These are phyloP conservation scores for Pyrrhoderma noxium DNA, from an alignment of 1,284 basidiomycete species.

Conservation along the genomic window DNA sequence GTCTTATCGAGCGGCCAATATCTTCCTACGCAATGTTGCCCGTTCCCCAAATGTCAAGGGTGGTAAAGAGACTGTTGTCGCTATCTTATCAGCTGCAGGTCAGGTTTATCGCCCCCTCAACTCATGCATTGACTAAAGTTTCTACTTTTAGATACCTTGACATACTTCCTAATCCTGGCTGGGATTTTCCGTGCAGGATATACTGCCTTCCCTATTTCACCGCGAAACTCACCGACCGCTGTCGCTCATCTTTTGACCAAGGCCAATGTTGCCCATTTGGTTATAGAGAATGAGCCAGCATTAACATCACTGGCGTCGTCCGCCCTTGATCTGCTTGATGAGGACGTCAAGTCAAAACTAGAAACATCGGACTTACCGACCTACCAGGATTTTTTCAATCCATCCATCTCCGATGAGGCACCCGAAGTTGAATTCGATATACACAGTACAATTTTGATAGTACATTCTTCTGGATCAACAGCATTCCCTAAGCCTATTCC, in stretches of 20 bases:
- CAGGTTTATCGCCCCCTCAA: constrained; percentile 1
- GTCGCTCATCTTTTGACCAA: constrained; percentile 26
- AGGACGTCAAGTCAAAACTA: not conserved
- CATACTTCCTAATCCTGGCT: constrained; percentile 24
- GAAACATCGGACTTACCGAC: not conserved
- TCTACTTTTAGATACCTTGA: constrained; percentile 26
- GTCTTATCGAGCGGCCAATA: constrained; percentile 21
- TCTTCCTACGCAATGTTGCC: not conserved
- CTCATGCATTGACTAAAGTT: constrained; percentile 1
- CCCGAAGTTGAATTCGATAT: not conserved
- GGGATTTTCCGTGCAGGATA: constrained; percentile 29
- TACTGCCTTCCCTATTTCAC: constrained; percentile 27
- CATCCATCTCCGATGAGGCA: not conserved
- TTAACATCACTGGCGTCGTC: not conserved
- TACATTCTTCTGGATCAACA: constrained; percentile 33
- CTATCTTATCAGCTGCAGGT: constrained; percentile 23
- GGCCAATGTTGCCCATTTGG: constrained; percentile 1
- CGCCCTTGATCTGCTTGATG: constrained; percentile 4
- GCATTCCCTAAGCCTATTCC: constrained; percentile 27
- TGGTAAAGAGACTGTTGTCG: constrained; percentile 17
- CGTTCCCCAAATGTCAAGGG: not conserved
- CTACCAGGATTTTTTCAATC: constrained; percentile 5
- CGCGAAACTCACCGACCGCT: constrained; percentile 28
- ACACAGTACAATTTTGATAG: constrained; percentile 20
- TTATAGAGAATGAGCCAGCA: constrained; percentile 7